These are phyloP conservation scores for Scheffersomyces coipomensis DNA, from an alignment of 805 yeast species.

Conservation along the genomic window DNA sequence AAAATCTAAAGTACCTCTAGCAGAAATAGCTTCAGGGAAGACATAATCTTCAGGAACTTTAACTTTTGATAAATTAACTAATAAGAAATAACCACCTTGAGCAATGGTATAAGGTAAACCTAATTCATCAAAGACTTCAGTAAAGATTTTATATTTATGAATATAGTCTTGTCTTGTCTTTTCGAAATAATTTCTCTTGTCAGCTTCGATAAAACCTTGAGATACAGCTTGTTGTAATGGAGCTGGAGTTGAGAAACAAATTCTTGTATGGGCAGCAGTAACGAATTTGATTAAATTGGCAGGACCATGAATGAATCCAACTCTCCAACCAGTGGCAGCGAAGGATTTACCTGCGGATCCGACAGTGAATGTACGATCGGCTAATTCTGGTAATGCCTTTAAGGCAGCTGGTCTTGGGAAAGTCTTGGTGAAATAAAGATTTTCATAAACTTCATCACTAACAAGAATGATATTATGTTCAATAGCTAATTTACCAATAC, in stretches of 20 bases:
- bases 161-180: slow-evolving; percentile 65
- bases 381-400: slow-evolving; percentile 64
- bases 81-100: slow-evolving; percentile 89
- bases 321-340: slow-evolving; percentile 99
- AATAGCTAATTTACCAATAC: slow-evolving; percentile 80
- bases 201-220: slow-evolving; percentile 65
- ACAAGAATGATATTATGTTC: slow-evolving; percentile 78
- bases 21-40: slow-evolving; percentile 67
- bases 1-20: slow-evolving; percentile 77
- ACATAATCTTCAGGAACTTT: slow-evolving; percentile 71
- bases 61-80: slow-evolving; percentile 84
- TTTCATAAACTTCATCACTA: slow-evolving; percentile 95
- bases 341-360: slow-evolving; percentile 98
- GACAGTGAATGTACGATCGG: slow-evolving; percentile 77
- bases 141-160: slow-evolving; percentile 71
- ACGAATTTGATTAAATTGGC: slow-evolving; percentile 79
- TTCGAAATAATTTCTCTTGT: slow-evolving; percentile 63
- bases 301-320: slow-evolving; percentile 93
- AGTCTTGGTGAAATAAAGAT: slow-evolving; percentile 64
- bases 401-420: slow-evolving; percentile 86
- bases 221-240: slow-evolving; percentile 94
- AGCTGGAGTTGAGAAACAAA: slow-evolving; percentile 86
- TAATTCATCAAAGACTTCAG: slow-evolving; percentile 78
- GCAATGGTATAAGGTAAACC: slow-evolving; percentile 87
- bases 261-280: slow-evolving; percentile 88